Conservation (phyloP, 495 filamentous ascomycete species). For the Neurospora sp. region DNA sequence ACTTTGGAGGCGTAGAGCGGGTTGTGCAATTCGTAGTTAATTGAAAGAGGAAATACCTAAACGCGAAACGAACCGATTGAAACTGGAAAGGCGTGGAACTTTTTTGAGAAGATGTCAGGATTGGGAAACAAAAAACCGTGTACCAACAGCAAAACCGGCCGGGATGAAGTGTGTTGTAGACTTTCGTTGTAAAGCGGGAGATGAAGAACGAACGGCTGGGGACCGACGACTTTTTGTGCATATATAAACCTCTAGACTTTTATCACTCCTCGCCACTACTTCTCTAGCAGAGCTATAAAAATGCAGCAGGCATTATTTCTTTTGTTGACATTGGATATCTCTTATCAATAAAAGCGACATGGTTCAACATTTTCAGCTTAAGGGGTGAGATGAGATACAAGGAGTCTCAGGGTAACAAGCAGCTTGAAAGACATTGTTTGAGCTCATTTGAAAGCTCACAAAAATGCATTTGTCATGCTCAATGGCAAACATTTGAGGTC, state of each 20-base stretch:
- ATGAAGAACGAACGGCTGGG: neutral
- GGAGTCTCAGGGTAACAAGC: neutral
- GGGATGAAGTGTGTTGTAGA: neutral
- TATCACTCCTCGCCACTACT: conserved; percentile 14
- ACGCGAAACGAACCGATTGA: conserved; percentile 1
- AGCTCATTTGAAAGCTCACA: neutral
- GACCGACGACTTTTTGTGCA: conserved; percentile 32
- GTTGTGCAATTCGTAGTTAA: neutral
- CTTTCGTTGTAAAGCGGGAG: neutral
- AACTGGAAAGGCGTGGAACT: neutral
- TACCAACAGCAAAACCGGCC: neutral
- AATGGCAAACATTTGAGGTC: neutral
- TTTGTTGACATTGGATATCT: neutral
- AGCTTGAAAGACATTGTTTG: neutral
- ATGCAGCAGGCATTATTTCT: neutral
- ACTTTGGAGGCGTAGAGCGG: neutral
- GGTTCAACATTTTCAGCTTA: neutral
- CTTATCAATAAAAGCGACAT: neutral
- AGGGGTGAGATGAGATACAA: neutral
- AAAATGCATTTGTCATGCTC: neutral
- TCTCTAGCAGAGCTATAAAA: neutral
- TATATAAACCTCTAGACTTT: conserved; percentile 38
- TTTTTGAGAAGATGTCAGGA: neutral
- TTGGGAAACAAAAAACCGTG: neutral
- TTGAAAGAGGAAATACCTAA: neutral